Evolutionary conservation across 106 monocot species (phyloP).

Genomic region (Allium sativum): DNA sequence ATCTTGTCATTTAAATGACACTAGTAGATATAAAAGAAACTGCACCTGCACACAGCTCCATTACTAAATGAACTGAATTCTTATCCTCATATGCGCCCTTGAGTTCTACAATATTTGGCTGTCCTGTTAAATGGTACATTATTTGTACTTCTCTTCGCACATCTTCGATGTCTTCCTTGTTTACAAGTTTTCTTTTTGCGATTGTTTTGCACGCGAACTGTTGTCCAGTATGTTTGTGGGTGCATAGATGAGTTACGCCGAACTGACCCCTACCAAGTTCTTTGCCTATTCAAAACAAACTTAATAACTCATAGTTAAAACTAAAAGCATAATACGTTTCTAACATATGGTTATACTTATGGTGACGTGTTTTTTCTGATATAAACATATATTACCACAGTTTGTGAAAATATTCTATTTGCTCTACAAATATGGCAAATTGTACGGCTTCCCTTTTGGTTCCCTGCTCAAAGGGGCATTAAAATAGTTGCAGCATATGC

Average conservation of each 20-base stretch:
- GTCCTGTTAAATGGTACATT: constrained; percentile 38
- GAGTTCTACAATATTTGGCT: constrained; percentile 32
- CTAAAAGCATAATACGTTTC: no score
- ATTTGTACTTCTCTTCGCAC: constrained; percentile 37
- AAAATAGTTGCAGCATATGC: no score
- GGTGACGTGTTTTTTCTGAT: no score
- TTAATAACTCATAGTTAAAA: no score
- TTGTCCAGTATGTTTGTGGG: neutral
- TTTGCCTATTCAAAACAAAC: constrained; percentile 22
- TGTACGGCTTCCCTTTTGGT: no score
- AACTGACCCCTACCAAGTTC: constrained; percentile 10
- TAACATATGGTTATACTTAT: no score
- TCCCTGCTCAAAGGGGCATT: no score
- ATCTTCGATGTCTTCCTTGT: constrained; percentile 10
- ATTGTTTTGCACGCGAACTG: constrained; percentile 29
- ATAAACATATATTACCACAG: no score
- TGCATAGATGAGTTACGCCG: neutral
- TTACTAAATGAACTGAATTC: constrained; percentile 36
- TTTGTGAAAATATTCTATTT: no score
- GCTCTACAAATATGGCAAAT: no score
- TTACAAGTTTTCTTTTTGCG: constrained; percentile 6
- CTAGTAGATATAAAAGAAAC: no score
- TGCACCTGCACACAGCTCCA: constrained; percentile 75
- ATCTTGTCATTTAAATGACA: no score
- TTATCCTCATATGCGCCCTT: constrained; percentile 19